Conservation (phyloP, 2,329 filamentous ascomycete genomes). For the Canariomyces notabilis region DNA sequence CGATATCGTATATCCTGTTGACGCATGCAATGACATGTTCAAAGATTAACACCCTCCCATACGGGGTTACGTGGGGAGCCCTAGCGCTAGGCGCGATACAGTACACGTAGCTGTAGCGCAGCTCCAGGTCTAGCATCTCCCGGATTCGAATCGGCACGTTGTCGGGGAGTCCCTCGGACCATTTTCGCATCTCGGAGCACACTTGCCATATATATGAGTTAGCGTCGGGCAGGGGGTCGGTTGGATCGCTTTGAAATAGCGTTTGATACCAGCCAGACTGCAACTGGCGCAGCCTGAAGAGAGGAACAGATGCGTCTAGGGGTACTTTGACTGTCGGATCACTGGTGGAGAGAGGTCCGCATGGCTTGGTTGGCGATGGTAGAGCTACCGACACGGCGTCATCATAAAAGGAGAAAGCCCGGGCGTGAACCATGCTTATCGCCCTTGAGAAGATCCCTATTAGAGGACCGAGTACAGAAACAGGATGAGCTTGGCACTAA, state of each 20-base stretch:
- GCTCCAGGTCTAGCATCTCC: slow-evolving; percentile 77
- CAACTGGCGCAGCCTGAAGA: slow-evolving; percentile 78
- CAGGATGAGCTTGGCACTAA: slow-evolving; percentile 34
- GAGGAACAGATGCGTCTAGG: slow-evolving; percentile 66
- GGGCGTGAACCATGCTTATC: slow-evolving; percentile 81
- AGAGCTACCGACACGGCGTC: slow-evolving; percentile 79
- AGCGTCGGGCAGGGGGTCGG: slow-evolving; percentile 59
- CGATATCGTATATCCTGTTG: slow-evolving; percentile 64
- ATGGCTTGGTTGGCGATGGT: slow-evolving; percentile 45
- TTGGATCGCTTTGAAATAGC: slow-evolving; percentile 72
- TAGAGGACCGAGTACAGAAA: slow-evolving; percentile 15
- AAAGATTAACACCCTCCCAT: slow-evolving; percentile 76
- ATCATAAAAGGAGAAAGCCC: slow-evolving; percentile 91
- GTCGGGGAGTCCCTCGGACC: slow-evolving; percentile 71
- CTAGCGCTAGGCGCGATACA: slow-evolving; percentile 76
- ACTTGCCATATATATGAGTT: slow-evolving; percentile 69
- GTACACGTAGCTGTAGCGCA: slow-evolving; percentile 87
- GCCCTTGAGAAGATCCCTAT: slow-evolving; percentile 46
- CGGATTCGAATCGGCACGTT: slow-evolving; percentile 61
- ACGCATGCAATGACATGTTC: slow-evolving; percentile 83
- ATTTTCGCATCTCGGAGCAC: slow-evolving; percentile 71
- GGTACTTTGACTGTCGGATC: slow-evolving; percentile 41
- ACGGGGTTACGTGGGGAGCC: slow-evolving; percentile 66
- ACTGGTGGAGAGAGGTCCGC: slow-evolving; percentile 37
- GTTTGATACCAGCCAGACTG: slow-evolving; percentile 89